Evolutionary conservation across 1,284 basidiomycete species (phyloP), one percentile per base, ranked within the genome.

Genomic region (Schizophyllum amplum): DNA sequence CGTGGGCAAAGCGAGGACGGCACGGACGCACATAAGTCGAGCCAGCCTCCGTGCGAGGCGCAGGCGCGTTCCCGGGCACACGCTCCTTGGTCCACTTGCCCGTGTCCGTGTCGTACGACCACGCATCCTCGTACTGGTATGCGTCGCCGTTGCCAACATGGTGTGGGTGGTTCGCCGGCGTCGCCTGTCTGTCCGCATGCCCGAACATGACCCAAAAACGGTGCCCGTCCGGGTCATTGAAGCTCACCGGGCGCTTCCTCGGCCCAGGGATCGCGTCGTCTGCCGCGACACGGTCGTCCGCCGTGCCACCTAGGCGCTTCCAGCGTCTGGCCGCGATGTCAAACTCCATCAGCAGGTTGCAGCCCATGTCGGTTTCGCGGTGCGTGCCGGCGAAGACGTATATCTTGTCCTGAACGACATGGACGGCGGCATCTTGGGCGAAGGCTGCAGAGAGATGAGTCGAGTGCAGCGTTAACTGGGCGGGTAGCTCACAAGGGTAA

Each of bases 41-140:
- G 1, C 66, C 69, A 63, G 72, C 65, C 60, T 76, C 72, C 4
- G 72, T 67, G 24, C 74, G 68, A 1, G 71, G 66, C 50, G 68
- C 73, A 1, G 74, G 73, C 13, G 65, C 54, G 56, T 75, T 77
- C 2, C 76, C 75, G 1, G 63, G 56, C 51, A 72, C 56, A 25
- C 73, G 64, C 60, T 76, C 73, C 26, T 66, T 61, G 33, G 61
- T 67, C 76, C 75, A 78, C 52, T 60, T 64, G 53, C 67, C 62
- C 5, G 61, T 58, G n/a, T 64, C 55, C 26, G 75, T 63, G 56
- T 68, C 66, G 69, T 70, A 76, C 56, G 68, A 71, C 75, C 75
- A 77, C 55, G 72, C 64, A 59, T 77, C 75, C n/a, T 70, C 67
- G 59, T 71, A 72, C 1, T 59, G 62, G 59, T 68, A 70, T 1